Conservation (phyloP, 139 green algal species). For the Edaphochlamys debaryana region DNA sequence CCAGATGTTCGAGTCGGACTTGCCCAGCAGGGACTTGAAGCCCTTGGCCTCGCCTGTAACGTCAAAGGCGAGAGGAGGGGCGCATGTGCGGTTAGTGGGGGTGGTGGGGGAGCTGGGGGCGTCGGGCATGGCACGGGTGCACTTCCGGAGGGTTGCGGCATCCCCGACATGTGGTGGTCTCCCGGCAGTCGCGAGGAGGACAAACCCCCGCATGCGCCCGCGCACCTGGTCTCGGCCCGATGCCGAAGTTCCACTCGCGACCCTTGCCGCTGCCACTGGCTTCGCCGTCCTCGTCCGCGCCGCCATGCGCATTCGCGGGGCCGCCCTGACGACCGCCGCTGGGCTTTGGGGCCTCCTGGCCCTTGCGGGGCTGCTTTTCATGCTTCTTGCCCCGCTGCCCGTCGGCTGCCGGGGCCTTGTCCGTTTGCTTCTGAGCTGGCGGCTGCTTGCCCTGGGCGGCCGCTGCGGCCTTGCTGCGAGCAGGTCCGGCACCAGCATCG, state of each 20-base stretch:
- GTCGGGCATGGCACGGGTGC: too few species aligned
- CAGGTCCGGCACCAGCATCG: too few species aligned
- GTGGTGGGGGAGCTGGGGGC: too few species aligned
- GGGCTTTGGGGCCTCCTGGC: background rate
- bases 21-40: slow-evolving; percentile 64
- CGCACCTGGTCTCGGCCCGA: slow-evolving; percentile 68
- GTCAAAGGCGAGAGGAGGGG: background rate
- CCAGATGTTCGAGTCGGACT: slow-evolving; percentile 74
- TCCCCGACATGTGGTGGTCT: too few species aligned
- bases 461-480: too few species aligned
- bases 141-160: too few species aligned
- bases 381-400: background rate
- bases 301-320: background rate
- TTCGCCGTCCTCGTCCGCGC: background rate
- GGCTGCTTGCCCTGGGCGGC: background rate
- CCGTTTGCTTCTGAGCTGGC: slow-evolving; percentile 3
- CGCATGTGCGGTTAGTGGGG: too few species aligned
- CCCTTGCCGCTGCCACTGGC: background rate
- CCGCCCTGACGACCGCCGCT: too few species aligned
- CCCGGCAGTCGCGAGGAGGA: too few species aligned
- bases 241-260: slow-evolving; percentile 67
- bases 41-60: slow-evolving; percentile 49
- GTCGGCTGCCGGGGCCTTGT: slow-evolving; percentile 19
- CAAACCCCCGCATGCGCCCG: too few species aligned
- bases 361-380: slow-evolving; percentile 27